Base-by-base conservation (phyloP, 352 stramenopile species). In the Phytophthora palmivora region DNA sequence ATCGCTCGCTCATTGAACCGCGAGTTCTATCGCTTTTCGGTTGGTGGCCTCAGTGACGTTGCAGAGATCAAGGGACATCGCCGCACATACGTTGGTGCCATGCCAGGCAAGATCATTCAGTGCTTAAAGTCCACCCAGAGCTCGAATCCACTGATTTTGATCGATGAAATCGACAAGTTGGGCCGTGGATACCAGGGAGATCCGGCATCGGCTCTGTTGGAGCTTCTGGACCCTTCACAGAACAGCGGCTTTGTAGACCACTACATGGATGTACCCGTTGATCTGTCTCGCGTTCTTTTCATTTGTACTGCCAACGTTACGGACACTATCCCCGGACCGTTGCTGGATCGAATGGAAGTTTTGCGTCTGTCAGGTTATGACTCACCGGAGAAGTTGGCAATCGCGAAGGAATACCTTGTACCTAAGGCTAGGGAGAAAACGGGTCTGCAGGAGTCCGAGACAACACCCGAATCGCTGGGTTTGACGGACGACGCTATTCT, bases 321-420 rank as follows among this genome's bases (percentile, higher is more conserved):
- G 12, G 94, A 98, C 53, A 98, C 89, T 28, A 99, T 99, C 63
- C 97, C 98, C 24, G 96, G 89, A 4, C 97, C 98, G 15, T 76
- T 99, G 38, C 78, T 99, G n/a, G 98, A 99, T 84, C 88, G 98
- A 48, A 99, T 99, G 97, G 98, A 99, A 84, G 86, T 99, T 16
- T 96, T 99, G 61, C 91, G 94, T 53, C 65, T 99, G 12, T 98
- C 94, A 22, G 98, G 97, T 16, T 95, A 95, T 58, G 97, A 99
- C 67, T 91, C 97, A 9, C 91, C 94, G 9, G 97, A 99, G 58
- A 99, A 99, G 74, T 70, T 99, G 30, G 90, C 94, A 30, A 99
- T 99, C 51, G 95, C 96, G 21, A 97, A 98, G 76, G 84, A 98
- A 36, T 99, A 99, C 67, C 74, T 99, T 6, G 94, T 99, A 21